Conservation (phyloP, 2,329 filamentous ascomycete genomes). For the Leptographium radiaticola region DNA sequence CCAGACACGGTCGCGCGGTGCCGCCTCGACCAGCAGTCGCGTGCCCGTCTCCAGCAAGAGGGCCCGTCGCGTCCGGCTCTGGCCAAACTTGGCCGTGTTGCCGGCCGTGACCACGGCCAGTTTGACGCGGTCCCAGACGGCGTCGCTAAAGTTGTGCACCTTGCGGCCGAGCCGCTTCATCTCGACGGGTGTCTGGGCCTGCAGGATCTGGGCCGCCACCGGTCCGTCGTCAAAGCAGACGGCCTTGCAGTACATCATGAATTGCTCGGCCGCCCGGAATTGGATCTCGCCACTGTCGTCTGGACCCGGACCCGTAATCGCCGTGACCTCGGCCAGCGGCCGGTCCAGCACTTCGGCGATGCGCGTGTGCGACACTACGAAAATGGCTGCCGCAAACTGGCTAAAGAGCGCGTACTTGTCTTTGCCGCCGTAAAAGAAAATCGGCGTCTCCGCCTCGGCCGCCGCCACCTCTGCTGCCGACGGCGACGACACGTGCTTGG, state of each 20-base stretch:
- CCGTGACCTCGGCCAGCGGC: constrained; percentile 4
- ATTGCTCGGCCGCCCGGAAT: constrained; percentile 25
- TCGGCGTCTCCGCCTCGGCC: constrained; percentile 1
- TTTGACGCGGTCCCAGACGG: constrained; percentile 21
- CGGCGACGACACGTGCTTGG: too few species aligned
- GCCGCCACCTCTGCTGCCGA: background rate
- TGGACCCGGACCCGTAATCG: background rate
- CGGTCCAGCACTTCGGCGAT: constrained; percentile 17
- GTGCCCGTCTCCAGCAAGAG: constrained; percentile 45
- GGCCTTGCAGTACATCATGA: constrained; percentile 30
- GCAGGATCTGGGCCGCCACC: background rate
- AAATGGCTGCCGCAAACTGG: constrained; percentile 20
- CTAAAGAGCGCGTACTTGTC: constrained; percentile 20
- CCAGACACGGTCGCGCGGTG: constrained; percentile 50
- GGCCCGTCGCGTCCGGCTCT: constrained; percentile 26
- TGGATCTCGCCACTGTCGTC: constrained; percentile 10
- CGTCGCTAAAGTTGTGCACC: constrained; percentile 5
- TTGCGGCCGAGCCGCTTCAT: constrained; percentile 7
- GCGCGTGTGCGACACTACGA: constrained; percentile 15
- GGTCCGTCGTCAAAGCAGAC: constrained; percentile 19
- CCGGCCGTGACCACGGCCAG: constrained; percentile 42
- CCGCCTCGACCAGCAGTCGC: constrained; percentile 48
- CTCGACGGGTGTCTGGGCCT: constrained; percentile 1
- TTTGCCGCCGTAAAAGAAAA: constrained; percentile 20
- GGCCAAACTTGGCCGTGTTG: constrained; percentile 46